Percentiles rank a stretch among this genome's conserved stretches.
Evolutionary conservation across 2,329 filamentous ascomycete species (phyloP).

Genomic region (Neonectria neomacrospora): DNA sequence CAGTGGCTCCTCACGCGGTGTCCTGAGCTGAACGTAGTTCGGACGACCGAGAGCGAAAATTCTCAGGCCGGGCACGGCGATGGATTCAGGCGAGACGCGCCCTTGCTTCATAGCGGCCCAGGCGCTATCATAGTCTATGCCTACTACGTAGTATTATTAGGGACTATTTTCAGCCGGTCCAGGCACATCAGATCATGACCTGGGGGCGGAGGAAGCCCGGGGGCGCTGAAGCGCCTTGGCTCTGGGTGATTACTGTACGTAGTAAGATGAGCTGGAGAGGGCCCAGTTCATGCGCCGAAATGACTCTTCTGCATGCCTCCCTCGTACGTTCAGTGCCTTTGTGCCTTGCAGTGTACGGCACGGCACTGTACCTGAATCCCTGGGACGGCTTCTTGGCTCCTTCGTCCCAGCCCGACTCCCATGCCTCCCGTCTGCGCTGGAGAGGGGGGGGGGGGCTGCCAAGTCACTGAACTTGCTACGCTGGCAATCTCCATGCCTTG

Average conservation of each 20-base stretch:
- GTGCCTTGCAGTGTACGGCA: background rate
- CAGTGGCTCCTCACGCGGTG: constrained; percentile 28
- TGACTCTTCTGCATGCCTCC: constrained; percentile 1
- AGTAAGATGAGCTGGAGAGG: constrained; percentile 14
- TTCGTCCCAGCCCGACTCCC: background rate
- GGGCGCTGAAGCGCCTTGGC: constrained; percentile 9
- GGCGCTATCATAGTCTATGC: constrained; percentile 4
- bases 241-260: constrained; percentile 4
- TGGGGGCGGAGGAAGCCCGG: constrained; percentile 11
- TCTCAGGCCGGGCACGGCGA: constrained; percentile 3
- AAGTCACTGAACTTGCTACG: constrained; percentile 18
- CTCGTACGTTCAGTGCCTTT: background rate
- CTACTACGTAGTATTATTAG: background rate
- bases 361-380: constrained; percentile 9
- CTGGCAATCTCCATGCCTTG: constrained; percentile 9
- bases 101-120: constrained; percentile 15
- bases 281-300: constrained; percentile 36
- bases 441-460: constrained; percentile 1
- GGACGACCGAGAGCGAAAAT: constrained; percentile 27
- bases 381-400: constrained; percentile 4
- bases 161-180: constrained; percentile 14
- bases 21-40: constrained; percentile 39
- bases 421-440: constrained; percentile 13
- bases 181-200: background rate
- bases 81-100: constrained; percentile 13